A percentile compares a stretch with the other conserved stretches of the same genome.
phyloP scores from a whole-genome alignment of 2,329 filamentous ascomycete species.

The Aspergillus caelatus region DNA sequence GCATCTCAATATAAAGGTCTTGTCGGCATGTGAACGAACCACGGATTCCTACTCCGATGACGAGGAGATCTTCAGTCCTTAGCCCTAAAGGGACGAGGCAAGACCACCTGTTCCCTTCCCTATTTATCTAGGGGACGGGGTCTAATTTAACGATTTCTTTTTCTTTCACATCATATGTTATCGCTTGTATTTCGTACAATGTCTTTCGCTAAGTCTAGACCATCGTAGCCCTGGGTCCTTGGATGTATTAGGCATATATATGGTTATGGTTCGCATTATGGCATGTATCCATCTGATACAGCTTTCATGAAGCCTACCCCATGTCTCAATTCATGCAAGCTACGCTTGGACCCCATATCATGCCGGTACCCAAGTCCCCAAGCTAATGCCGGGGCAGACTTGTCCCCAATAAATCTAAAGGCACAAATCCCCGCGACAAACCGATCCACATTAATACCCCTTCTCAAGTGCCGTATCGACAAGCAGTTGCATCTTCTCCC shows the following conservation, averaged over 20 bases:
- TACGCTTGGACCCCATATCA: background rate
- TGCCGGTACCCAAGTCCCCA: background rate
- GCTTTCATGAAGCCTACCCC: background rate
- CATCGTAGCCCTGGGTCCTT: background rate
- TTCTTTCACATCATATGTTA: background rate
- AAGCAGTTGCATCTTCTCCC: constrained; percentile 51
- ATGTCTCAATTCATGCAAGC: background rate
- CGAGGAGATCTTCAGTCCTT: constrained; percentile 17
- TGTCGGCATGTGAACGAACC: constrained; percentile 36
- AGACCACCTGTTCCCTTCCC: constrained; percentile 19
- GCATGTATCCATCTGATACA: background rate
- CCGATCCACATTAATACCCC: constrained; percentile 14
- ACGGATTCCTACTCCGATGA: constrained; percentile 18
- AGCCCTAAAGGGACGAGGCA: constrained; percentile 4
- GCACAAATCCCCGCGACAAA: background rate
- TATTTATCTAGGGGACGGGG: constrained; percentile 17
- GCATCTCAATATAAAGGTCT: constrained; percentile 45
- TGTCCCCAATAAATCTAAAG: background rate
- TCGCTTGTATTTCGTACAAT: background rate
- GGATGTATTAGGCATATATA: background rate
- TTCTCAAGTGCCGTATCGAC: constrained; percentile 29
- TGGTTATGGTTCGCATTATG: background rate
- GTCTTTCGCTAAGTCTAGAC: rapidly evolving
- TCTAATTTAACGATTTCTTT: constrained; percentile 28
- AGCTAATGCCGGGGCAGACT: background rate